Conservation (phyloP, 805 yeast species). For the Saturnispora serradocipensis region DNA sequence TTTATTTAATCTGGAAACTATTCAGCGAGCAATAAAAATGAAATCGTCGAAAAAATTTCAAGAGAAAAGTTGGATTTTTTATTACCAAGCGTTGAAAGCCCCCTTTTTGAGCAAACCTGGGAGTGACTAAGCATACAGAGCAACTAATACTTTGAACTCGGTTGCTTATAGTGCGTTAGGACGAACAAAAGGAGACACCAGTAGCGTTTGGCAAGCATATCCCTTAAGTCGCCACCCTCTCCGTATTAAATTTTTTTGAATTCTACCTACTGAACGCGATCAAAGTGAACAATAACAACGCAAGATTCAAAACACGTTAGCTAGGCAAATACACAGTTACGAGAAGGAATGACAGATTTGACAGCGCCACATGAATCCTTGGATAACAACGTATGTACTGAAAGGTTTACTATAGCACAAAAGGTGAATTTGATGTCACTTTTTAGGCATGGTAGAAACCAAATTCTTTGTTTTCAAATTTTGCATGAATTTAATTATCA, state of each 20-base stretch:
- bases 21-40: neutral
- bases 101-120: neutral
- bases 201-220: neutral
- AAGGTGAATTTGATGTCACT: neutral
- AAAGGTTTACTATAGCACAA: neutral
- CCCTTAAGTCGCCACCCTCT: neutral
- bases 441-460: neutral
- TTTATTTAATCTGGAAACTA: neutral
- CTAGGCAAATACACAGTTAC: conserved; percentile 10
- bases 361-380: neutral
- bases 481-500: conserved; percentile 6
- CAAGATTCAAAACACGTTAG: neutral
- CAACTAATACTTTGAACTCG: neutral
- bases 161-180: neutral
- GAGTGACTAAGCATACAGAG: neutral
- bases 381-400: neutral
- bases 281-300: neutral
- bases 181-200: neutral
- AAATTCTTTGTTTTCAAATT: neutral
- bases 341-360: neutral
- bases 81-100: neutral
- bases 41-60: neutral
- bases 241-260: neutral
- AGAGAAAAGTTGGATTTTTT: neutral
- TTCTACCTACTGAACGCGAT: neutral